Evolutionary conservation across 495 filamentous ascomycete genomes (phyloP).

Genomic region (Choiromyces venosus): DNA sequence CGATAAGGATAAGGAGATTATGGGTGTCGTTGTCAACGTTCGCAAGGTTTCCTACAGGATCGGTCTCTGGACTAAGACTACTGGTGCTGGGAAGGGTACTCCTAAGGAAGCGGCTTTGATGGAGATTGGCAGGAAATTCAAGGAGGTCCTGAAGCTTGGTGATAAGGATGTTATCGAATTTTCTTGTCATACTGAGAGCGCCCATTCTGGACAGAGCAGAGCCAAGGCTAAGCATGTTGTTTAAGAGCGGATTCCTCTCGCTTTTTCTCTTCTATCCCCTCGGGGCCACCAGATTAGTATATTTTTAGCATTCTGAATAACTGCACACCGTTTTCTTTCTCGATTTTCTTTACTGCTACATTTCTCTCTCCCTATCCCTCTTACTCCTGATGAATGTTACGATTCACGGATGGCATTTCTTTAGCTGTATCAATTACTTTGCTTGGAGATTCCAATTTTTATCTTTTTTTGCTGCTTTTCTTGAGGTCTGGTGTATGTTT

Average conservation of each 20-base stretch:
- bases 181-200: slow-evolving; percentile 90
- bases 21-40: slow-evolving; percentile 99
- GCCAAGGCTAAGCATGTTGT: slow-evolving; percentile 91
- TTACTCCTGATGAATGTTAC: not conserved
- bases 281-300: not conserved
- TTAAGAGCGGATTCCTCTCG: slow-evolving; percentile 46
- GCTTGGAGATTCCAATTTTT: not conserved
- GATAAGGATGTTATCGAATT: slow-evolving; percentile 78
- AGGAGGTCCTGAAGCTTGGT: slow-evolving; percentile 75
- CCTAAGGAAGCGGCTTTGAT: slow-evolving; percentile 48
- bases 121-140: slow-evolving; percentile 81
- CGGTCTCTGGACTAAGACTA: slow-evolving; percentile 52
- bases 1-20: slow-evolving; percentile 92
- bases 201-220: slow-evolving; percentile 84
- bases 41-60: slow-evolving; percentile 97
- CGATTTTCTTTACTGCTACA: not conserved
- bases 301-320: not conserved
- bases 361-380: too few relatives aligned
- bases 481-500: not conserved
- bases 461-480: not conserved
- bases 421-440: not conserved
- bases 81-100: slow-evolving; percentile 23
- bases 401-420: not conserved
- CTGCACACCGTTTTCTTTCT: not conserved
- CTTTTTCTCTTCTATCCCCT: not conserved